These are phyloP conservation scores for Xylariaceae sp. DNA, from an alignment of 2,329 filamentous ascomycete genomes.

Conservation along the genomic window DNA sequence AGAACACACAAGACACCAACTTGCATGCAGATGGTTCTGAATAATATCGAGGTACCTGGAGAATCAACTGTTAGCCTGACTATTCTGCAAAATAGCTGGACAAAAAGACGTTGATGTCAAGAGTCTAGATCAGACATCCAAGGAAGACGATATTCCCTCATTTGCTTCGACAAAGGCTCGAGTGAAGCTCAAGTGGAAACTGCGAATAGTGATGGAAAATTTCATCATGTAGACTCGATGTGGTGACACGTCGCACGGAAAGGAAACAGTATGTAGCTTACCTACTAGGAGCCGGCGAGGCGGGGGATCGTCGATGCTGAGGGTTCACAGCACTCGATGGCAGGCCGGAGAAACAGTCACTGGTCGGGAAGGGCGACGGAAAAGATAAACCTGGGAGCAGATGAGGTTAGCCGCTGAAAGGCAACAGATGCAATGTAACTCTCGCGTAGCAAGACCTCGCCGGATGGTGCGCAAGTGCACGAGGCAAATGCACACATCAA, in stretches of 20 bases:
- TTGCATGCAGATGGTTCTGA: neutral
- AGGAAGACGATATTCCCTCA: conserved; percentile 64
- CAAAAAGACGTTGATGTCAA: conserved; percentile 13
- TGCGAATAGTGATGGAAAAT: conserved; percentile 74
- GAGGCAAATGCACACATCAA: conserved; percentile 17
- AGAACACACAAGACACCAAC: neutral
- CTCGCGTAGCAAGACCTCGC: conserved; percentile 4
- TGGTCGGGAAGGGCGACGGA: neutral
- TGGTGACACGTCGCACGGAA: neutral
- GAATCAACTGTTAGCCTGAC: conserved; percentile 5
- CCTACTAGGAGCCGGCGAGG: neutral
- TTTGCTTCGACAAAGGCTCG: conserved; percentile 63
- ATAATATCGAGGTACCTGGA: neutral
- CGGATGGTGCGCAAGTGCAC: conserved; percentile 6
- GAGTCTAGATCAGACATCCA: conserved; percentile 63
- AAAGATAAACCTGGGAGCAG: neutral
- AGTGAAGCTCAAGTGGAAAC: conserved; percentile 74
- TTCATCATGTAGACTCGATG: conserved; percentile 41
- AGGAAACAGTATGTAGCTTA: neutral
- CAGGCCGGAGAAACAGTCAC: neutral
- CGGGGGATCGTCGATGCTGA: neutral
- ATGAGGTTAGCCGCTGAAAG: conserved; percentile 5
- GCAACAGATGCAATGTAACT: neutral
- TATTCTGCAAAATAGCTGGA: neutral
- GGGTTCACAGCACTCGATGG: neutral